Percentiles rank a stretch among this genome's conserved stretches.
phyloP scores from a whole-genome alignment of 345 rosid species.

The Bruguiera gymnorhiza region DNA sequence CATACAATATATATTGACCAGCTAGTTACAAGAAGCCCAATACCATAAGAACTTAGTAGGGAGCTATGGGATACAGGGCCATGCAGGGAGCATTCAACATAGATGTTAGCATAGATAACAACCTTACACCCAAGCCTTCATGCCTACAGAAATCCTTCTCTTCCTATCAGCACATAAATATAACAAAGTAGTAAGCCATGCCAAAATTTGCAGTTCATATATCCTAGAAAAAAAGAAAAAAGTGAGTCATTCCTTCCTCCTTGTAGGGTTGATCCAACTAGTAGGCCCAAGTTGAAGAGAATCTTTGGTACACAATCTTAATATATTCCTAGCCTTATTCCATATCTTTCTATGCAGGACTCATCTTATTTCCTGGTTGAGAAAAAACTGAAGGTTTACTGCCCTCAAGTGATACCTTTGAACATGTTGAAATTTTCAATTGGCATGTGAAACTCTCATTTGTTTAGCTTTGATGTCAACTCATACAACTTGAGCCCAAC shows the following conservation, averaged over 20 bases:
- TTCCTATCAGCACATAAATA: neutral
- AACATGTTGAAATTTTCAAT: neutral
- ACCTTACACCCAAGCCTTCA: constrained; percentile 1
- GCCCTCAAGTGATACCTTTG: neutral
- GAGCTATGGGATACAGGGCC: neutral
- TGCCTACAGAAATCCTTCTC: neutral
- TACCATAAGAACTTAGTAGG: neutral
- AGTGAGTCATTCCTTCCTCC: neutral
- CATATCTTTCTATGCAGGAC: no score
- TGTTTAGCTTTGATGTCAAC: neutral
- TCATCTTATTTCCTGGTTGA: neutral
- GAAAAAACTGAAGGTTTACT: neutral
- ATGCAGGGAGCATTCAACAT: neutral
- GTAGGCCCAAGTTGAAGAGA: neutral
- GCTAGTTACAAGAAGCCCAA: constrained; percentile 3
- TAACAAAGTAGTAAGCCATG: neutral
- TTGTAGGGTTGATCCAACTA: neutral
- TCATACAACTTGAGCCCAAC: neutral
- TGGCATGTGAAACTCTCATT: neutral
- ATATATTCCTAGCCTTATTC: neutral
- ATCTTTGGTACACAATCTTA: neutral
- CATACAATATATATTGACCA: constrained; percentile 7
- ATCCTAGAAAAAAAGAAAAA: neutral
- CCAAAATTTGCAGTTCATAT: neutral
- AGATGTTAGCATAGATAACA: neutral